Percentiles rank a stretch among this genome's conserved stretches.
phyloP scores from a whole-genome alignment of 345 rosid genomes.

The Brassica cretica region DNA sequence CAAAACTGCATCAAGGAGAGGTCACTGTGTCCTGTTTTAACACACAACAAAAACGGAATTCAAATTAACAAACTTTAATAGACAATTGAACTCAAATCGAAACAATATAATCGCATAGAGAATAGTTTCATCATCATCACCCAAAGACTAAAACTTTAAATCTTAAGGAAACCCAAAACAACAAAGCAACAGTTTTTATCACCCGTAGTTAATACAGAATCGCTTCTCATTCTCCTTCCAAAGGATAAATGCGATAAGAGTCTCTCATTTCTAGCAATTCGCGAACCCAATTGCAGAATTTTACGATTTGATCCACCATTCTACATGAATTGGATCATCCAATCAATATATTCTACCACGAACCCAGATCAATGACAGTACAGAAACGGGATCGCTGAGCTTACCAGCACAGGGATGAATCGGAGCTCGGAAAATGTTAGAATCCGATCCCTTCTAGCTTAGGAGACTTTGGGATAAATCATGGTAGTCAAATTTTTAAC shows the following conservation, averaged over 20 bases:
- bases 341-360: neutral
- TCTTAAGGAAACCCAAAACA: conserved; percentile 3
- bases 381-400: conserved; percentile 10
- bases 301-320: conserved; percentile 5
- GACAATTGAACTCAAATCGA: neutral
- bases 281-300: conserved; percentile 7
- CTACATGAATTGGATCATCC: neutral
- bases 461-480: conserved; percentile 27
- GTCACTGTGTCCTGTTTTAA: conserved; percentile 21
- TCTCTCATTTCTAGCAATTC: neutral
- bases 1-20: conserved; percentile 31
- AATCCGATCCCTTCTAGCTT: conserved; percentile 34
- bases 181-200: conserved; percentile 1
- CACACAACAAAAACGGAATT: neutral
- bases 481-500: conserved; percentile 10
- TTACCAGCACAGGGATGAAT: conserved; percentile 27
- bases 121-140: neutral
- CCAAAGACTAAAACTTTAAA: neutral
- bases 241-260: neutral
- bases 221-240: neutral
- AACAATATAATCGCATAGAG: neutral
- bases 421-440: neutral
- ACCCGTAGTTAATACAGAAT: neutral
- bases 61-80: neutral
- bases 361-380: conserved; percentile 21